Evolutionary conservation across 2,329 filamentous ascomycete species (phyloP).

Genomic region (Fonsecaea multimorphosa): DNA sequence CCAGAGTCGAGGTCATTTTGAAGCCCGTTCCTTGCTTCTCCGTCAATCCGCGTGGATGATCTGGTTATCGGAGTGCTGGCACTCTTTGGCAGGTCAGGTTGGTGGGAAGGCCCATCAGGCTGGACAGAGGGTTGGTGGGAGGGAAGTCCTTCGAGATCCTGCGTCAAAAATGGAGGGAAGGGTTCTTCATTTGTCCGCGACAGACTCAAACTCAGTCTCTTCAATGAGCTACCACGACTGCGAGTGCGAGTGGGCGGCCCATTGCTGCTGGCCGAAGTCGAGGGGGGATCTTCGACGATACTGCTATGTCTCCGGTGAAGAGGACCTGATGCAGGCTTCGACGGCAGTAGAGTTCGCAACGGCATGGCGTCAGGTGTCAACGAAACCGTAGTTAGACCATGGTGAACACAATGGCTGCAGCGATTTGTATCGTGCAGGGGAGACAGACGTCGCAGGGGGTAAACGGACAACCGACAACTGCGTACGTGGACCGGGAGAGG

Average conservation of each 20-base stretch:
- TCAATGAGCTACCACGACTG: slow-evolving; percentile 34
- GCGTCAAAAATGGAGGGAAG: slow-evolving; percentile 28
- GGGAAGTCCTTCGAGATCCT: slow-evolving; percentile 28
- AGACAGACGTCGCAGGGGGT: neutral
- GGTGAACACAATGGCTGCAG: slow-evolving; percentile 16
- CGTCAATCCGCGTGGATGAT: slow-evolving; percentile 5
- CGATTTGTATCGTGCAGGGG: slow-evolving; percentile 12
- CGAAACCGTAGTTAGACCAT: slow-evolving; percentile 23
- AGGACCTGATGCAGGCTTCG: slow-evolving; percentile 24
- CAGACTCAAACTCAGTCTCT: slow-evolving; percentile 36
- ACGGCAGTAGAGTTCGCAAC: slow-evolving; percentile 30
- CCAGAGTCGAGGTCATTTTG: slow-evolving; percentile 39
- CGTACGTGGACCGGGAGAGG: slow-evolving; percentile 13
- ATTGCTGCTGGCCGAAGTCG: slow-evolving; percentile 10
- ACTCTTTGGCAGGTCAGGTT: slow-evolving; percentile 12
- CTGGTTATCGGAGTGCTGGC: slow-evolving; percentile 13
- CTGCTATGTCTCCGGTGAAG: slow-evolving; percentile 32
- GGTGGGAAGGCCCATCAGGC: slow-evolving; percentile 5
- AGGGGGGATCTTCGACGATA: slow-evolving; percentile 27
- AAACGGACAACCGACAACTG: neutral
- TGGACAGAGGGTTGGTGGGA: slow-evolving; percentile 4
- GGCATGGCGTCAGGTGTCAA: slow-evolving; percentile 23
- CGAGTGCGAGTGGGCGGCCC: slow-evolving; percentile 12
- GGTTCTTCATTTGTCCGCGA: slow-evolving; percentile 32
- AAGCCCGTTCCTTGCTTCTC: slow-evolving; percentile 4